Base-by-base conservation (phyloP, 108 stramenopile species). In the Fragilariopsis cylindrus region DNA sequence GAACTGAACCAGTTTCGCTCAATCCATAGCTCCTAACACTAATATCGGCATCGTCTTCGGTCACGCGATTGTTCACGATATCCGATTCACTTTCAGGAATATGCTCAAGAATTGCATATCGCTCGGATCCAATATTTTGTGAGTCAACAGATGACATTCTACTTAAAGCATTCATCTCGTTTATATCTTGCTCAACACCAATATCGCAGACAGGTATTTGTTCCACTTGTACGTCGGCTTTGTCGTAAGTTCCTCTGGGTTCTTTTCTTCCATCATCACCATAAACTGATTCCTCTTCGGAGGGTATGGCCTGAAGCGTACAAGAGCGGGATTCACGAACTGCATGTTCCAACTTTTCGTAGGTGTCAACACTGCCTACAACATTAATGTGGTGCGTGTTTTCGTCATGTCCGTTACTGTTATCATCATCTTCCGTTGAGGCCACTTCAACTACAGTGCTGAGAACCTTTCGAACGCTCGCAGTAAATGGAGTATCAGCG, bases 371-470 rank as follows among this genome's bases (percentile, higher is more conserved):
- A 30, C 30, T 30, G 30, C 30, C 30, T 30, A 30, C 30, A 30
- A 30, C 30, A 30, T 30, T 30, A 30, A 30, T 30, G 30, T 30
- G 30, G 30, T 30, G 30, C 30, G 30, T 30, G 30, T 52, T 52
- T 9, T 52, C 12, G 50, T 9, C 50, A 52, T 52, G 13, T 52
- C 13, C 50, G 16, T 60, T 21, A 6, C 39, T 30, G 58, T 40
- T 60, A 11, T 47, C 45, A 3, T 62, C 60, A 18, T 46, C 48
- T 15, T 73, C 72, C 39, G 47, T 13, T 9, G 72, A 73, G 9
- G 72, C 21, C 30, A 41, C 60, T 49, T 73, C 72, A 19, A 42
- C 45, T 5, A 73, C 60, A 49, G 72, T 58, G 45, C 58, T 63
- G 8, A 73, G 30, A 9, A 16, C 63, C 18, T 62, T 47, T 7